phyloP scores from a whole-genome alignment of 176 grass and related monocot genomes.

The Urochloa ruziziensis region DNA sequence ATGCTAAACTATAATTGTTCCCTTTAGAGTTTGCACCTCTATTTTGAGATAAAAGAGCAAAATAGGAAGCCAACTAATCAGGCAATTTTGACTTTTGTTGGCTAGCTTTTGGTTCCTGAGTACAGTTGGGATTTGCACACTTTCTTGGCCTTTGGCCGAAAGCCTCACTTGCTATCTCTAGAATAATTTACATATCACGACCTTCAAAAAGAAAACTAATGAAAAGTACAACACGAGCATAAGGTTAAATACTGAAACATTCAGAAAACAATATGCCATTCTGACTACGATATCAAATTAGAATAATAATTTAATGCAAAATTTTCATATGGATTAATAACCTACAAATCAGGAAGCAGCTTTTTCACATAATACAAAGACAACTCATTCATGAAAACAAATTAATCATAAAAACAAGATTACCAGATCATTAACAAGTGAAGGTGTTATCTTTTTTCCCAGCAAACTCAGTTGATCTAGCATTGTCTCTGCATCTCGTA shows the following conservation, averaged over 20 bases:
- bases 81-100: neutral
- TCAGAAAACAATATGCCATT: neutral
- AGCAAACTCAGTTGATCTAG: slow-evolving; percentile 62
- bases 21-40: neutral
- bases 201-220: neutral
- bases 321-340: neutral
- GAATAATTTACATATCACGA: neutral
- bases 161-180: neutral
- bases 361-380: neutral
- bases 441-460: slow-evolving; percentile 59
- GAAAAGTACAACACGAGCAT: neutral
- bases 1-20: neutral
- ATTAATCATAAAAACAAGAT: slow-evolving; percentile 1
- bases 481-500: slow-evolving; percentile 72
- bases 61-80: neutral
- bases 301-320: neutral
- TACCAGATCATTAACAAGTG: slow-evolving; percentile 72
- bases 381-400: neutral
- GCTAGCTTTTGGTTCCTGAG: neutral
- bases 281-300: neutral
- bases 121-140: neutral
- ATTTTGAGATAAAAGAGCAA: neutral
- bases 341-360: neutral
- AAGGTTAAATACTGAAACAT: neutral
- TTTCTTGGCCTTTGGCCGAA: neutral